A percentile compares a stretch with the other conserved stretches of the same genome.
Conservation (phyloP, 768 basidiomycete genomes). For the Fibroporia radiculosa region DNA sequence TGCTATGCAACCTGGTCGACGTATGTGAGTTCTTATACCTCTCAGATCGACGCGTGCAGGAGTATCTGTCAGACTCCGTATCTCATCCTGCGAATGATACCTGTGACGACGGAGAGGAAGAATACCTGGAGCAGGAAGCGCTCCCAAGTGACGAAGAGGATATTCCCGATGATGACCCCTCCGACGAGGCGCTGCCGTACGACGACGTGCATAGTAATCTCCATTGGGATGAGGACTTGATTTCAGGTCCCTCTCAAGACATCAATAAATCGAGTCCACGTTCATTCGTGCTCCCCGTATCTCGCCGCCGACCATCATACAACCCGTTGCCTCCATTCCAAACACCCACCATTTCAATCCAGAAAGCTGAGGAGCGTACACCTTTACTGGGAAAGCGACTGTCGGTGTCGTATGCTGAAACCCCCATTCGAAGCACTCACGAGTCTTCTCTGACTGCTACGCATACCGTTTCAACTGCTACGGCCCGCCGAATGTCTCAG, state of each 20-base stretch:
- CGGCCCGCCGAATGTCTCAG: conserved; percentile 9
- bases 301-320: neutral
- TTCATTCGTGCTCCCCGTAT: neutral
- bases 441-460: neutral
- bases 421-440: neutral
- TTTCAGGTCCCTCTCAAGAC: conserved; percentile 9
- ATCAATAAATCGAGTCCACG: neutral
- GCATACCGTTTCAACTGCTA: neutral
- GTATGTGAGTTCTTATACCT: neutral
- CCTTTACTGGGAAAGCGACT: conserved; percentile 13
- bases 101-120: conserved; percentile 35
- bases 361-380: conserved; percentile 14
- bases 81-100: conserved; percentile 35
- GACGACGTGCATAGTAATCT: conserved; percentile 17
- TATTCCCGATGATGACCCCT: conserved; percentile 6
- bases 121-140: conserved; percentile 14
- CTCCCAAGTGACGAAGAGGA: conserved; percentile 13
- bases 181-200: conserved; percentile 7
- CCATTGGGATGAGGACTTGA: conserved; percentile 22
- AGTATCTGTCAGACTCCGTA: conserved; percentile 50
- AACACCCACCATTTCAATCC: neutral
- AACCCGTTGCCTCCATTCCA: neutral
- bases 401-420: conserved; percentile 3
- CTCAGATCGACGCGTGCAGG: conserved; percentile 63
- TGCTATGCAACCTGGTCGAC: neutral